Evolutionary conservation across 1,284 basidiomycete genomes (phyloP), one percentile per base, ranked within the genome.

Genomic region (Coriolopsis trogii): DNA sequence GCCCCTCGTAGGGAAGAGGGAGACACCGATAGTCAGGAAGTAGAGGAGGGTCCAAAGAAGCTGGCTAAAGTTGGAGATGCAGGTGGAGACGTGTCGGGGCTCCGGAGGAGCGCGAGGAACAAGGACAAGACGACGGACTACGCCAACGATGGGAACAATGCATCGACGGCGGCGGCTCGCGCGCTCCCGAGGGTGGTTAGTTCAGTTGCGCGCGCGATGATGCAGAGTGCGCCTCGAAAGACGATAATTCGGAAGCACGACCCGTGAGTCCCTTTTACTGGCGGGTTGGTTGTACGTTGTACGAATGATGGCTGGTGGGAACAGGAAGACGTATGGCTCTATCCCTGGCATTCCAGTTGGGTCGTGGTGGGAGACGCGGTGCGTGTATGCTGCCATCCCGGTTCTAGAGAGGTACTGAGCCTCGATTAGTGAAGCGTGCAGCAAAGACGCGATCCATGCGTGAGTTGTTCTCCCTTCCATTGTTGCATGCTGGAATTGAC

Each of bases 331-430:
- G 9, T 89, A 79, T 67, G 87, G 87, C 0, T 56, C 72, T 30
- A 92, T 92, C 53, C 88, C 88, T n/a, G 87, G 78, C 7, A 67
- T 92, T 21, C 72, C 76, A n/a, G 80, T 91, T 25, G 89, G 89
- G 2, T 84, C 87, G 15, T 91, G 89, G 87, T 92, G 90, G 90
- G 78, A 82, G 55, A 80, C 76, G 4, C 70, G 81, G 81, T 80
- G 53, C 5, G 66, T 47, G 9, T n/a, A 40, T 20, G 15, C 2
- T n/a, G 6, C 15, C 9, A 5, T 25, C 12, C 4, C 4, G 21
- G 6, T n/a, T 6, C 3, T 23, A 34, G 8, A 7, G 8, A 6
- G 1, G 5, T 4, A 6, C 18, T 16, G 20, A 15, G 31, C 16
- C 12, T 12, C 4, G 9, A 15, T 33, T 28, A 80, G 89, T 46